phyloP scores from a whole-genome alignment of 805 yeast species.

The Wilhelminamyces savonicus region DNA sequence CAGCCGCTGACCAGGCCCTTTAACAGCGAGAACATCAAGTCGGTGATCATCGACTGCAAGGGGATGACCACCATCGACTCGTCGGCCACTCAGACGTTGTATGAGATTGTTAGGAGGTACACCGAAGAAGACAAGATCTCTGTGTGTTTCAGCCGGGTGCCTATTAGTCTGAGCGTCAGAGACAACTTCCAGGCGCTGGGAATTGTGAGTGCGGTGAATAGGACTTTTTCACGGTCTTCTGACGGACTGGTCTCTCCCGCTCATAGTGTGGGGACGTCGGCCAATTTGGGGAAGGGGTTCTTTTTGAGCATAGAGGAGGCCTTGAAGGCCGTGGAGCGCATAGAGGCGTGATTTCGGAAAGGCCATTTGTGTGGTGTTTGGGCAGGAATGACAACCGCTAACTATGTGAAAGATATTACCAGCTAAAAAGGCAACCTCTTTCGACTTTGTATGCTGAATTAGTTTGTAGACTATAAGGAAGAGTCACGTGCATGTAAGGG shows the following conservation, averaged over 20 bases:
- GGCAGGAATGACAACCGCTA: too few species aligned
- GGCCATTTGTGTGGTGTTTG: too few species aligned
- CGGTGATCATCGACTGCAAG: constrained; percentile 67
- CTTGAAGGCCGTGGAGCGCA: constrained; percentile 40
- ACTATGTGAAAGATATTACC: too few species aligned
- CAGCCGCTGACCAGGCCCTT: constrained; percentile 45
- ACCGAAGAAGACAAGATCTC: constrained; percentile 41
- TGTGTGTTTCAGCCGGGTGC: constrained; percentile 58
- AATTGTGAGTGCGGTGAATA: constrained; percentile 29
- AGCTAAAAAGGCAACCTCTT: too few species aligned
- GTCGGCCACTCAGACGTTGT: constrained; percentile 67
- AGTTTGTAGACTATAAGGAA: too few species aligned
- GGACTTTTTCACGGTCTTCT: constrained; percentile 2
- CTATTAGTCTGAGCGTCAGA: constrained; percentile 41
- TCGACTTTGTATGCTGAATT: too few species aligned
- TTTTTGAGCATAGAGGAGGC: constrained; percentile 55
- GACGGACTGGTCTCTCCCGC: constrained; percentile 6
- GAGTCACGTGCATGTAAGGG: too few species aligned
- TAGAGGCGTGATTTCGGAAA: too few species aligned
- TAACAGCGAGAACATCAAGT: constrained; percentile 35
- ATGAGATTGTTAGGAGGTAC: constrained; percentile 55
- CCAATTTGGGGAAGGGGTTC: constrained; percentile 27
- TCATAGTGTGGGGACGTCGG: constrained; percentile 13
- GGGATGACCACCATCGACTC: constrained; percentile 83
- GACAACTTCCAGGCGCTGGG: constrained; percentile 52